Base-by-base conservation (phyloP, 148 eudicot genomes). In the Persicaria maculosa region DNA sequence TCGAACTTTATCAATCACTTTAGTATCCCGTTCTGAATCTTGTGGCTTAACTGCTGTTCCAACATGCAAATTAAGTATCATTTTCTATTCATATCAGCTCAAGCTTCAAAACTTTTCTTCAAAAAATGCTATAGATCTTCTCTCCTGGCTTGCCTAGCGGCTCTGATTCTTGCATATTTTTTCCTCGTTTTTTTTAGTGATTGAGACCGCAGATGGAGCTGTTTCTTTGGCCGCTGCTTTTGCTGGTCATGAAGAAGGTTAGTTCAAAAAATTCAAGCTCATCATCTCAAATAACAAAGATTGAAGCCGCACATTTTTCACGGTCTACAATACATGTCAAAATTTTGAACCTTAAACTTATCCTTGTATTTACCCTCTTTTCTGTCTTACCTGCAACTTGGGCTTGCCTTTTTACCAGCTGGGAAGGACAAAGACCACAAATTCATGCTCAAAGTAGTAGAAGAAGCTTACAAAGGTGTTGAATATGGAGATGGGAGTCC, bases 221-320 rank as follows among this genome's bases (percentile, higher is more conserved):
- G 14, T 44, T 43, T 16, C 72, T 9, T 12, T 44, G 72, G 50
- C 50, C 3, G 20, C 72, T 69, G 50, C 72, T 44, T 69, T 69
- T 69, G 19, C 72, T 44, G 50, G 53, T 20, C 52, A 70, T 70
- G 50, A 70, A 70, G 73, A 70, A 70, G 73, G 73, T 70, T 70
- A 70, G 73, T 70, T 70, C 52, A 44, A 3, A 68, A 40, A 44
- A 40, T 43, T 50, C 71, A 68, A 68, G 71, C 71, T 43, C 14
- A 5, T 68, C 4, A 22, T 20, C 14, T 40, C 7, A 64, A 31
- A 36, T 31, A 31, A 10, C 1, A 64, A 36, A 19, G 46, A 64
- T 64, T 4, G 5, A 1, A 44, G 48, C 72, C 22, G 17, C 0
- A 7, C 22, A 16, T 46, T 44, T 44, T 46, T 44, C 72, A 44